Percentiles rank a stretch among this genome's conserved stretches.
Conservation (phyloP, 441 rosid genomes). For the Aleurites moluccanus region DNA sequence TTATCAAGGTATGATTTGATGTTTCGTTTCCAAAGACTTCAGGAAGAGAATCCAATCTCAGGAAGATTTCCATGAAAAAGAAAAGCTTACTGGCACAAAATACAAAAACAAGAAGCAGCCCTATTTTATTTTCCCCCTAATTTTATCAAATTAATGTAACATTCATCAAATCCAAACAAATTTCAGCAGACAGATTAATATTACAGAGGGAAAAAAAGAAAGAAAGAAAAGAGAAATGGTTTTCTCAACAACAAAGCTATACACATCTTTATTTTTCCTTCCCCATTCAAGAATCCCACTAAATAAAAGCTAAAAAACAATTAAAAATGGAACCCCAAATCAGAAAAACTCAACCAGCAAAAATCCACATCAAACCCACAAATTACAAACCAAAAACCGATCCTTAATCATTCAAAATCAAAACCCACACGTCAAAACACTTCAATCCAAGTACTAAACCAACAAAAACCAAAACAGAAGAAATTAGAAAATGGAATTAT, state of each 20-base stretch:
- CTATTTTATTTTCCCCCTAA: background rate
- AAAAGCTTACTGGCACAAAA: background rate
- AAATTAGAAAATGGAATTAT: background rate
- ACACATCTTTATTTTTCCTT: background rate
- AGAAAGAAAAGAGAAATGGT: background rate
- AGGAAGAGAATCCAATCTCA: background rate
- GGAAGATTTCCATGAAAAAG: background rate
- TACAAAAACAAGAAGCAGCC: background rate
- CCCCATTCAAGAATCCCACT: background rate
- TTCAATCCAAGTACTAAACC: background rate
- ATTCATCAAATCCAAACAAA: background rate
- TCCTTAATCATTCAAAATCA: constrained; percentile 14
- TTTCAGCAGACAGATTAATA: background rate
- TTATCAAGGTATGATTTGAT: too few species aligned
- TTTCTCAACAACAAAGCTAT: background rate
- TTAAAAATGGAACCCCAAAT: constrained; percentile 18
- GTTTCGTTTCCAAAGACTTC: background rate
- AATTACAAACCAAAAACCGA: constrained; percentile 19
- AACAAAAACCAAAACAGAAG: background rate
- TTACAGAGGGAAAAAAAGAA: background rate
- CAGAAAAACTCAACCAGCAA: constrained; percentile 11
- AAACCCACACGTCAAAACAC: constrained; percentile 23
- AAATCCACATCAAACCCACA: constrained; percentile 16
- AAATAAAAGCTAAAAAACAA: background rate
- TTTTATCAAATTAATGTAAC: background rate